These are phyloP conservation scores for Paspalum notatum DNA, from an alignment of 176 grass and related monocot genomes.

Conservation along the genomic window DNA sequence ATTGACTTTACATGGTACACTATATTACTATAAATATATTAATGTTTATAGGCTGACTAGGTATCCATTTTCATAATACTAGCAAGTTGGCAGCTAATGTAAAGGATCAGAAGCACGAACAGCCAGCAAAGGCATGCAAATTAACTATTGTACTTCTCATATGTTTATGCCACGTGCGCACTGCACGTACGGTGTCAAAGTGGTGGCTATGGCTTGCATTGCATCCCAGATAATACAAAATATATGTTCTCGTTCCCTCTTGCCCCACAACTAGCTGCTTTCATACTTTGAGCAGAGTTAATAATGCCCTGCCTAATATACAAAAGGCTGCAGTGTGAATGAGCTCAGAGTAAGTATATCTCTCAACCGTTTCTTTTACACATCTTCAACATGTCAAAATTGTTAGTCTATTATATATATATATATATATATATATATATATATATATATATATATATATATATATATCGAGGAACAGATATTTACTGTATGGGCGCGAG, in stretches of 20 bases:
- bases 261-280: neutral
- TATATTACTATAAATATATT: neutral
- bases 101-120: neutral
- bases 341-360: neutral
- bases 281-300: neutral
- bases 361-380: neutral
- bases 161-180: constrained; percentile 2
- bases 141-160: neutral
- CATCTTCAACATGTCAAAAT: constrained; percentile 7
- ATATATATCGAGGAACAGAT: too few relatives aligned
- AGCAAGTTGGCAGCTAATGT: neutral
- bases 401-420: neutral
- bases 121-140: neutral
- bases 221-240: neutral
- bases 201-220: neutral
- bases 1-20: neutral
- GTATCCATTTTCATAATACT: neutral
- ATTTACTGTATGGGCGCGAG: too few relatives aligned
- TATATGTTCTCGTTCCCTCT: neutral
- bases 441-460: too few relatives aligned
- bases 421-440: too few relatives aligned
- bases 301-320: neutral
- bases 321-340: neutral
- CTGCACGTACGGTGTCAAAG: neutral
- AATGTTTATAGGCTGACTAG: neutral